Evolutionary conservation across 2,329 filamentous ascomycete species (phyloP).

Genomic region (Canariomyces notabilis): DNA sequence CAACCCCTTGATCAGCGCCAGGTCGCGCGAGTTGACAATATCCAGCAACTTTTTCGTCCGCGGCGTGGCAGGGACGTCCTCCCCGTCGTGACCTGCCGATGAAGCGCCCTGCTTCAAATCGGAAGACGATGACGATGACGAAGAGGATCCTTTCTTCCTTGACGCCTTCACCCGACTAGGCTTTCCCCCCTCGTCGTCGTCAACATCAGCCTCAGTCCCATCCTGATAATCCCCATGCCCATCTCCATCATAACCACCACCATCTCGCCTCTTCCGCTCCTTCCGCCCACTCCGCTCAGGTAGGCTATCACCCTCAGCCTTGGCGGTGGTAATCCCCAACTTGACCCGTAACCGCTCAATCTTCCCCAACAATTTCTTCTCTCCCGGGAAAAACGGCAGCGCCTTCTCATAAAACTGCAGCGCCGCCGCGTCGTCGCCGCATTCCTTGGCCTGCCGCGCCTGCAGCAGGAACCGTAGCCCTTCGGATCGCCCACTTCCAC

Average conservation of each 20-base stretch:
- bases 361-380: constrained; percentile 69
- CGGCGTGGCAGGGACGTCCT: constrained; percentile 31
- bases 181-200: constrained; percentile 27
- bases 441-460: constrained; percentile 83
- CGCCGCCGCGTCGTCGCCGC: constrained; percentile 71
- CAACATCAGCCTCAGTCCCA: constrained; percentile 39
- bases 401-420: constrained; percentile 84
- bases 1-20: constrained; percentile 59
- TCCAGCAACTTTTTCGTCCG: constrained; percentile 58
- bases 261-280: constrained; percentile 16
- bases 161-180: constrained; percentile 18
- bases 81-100: background rate
- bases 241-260: constrained; percentile 35
- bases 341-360: constrained; percentile 58
- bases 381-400: constrained; percentile 77
- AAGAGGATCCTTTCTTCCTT: too few species aligned
- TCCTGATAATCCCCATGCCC: constrained; percentile 38
- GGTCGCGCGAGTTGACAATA: constrained; percentile 69
- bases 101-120: too few species aligned
- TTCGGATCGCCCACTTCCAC: constrained; percentile 70
- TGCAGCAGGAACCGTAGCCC: constrained; percentile 83
- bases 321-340: too few species aligned
- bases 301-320: constrained; percentile 1
- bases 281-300: background rate
- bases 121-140: too few species aligned